Percentiles rank a stretch among this genome's conserved stretches.
Evolutionary conservation across 768 basidiomycete genomes (phyloP).

Genomic region (Gloeopeniophorella convolvens): DNA sequence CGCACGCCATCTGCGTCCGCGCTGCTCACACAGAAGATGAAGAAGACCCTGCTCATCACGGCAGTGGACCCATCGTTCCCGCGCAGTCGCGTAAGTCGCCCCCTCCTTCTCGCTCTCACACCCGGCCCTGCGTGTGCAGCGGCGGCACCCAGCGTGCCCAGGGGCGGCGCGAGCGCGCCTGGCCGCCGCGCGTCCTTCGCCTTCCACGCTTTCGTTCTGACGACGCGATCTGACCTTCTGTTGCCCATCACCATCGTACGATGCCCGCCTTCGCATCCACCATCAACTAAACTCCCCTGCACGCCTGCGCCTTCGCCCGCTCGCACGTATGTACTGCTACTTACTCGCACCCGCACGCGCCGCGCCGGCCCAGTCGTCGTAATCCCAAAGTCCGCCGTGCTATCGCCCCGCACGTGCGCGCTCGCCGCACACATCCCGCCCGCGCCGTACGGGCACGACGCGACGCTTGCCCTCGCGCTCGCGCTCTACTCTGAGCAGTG

Average conservation of each 20-base stretch:
- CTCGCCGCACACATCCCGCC: constrained; percentile 19
- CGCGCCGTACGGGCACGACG: constrained; percentile 21
- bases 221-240: constrained; percentile 8
- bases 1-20: constrained; percentile 13
- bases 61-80: not conserved
- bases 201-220: too few relatives aligned
- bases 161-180: too few relatives aligned
- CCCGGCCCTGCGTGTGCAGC: not conserved
- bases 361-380: constrained; percentile 18
- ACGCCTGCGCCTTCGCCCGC: too few relatives aligned
- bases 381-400: constrained; percentile 24
- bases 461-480: constrained; percentile 24
- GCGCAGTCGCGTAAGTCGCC: constrained; percentile 14
- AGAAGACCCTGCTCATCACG: too few relatives aligned
- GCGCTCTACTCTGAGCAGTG: constrained; percentile 24
- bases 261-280: not conserved
- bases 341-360: not conserved
- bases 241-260: not conserved
- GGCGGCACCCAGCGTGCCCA: too few relatives aligned
- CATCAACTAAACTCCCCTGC: too few relatives aligned
- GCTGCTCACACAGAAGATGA: too few relatives aligned
- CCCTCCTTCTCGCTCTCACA: not conserved
- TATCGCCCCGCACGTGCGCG: constrained; percentile 22
- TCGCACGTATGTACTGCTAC: not conserved
- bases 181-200: too few relatives aligned